Evolutionary conservation across 129 eudicot species (phyloP).

Genomic region (Flaveria brownii): DNA sequence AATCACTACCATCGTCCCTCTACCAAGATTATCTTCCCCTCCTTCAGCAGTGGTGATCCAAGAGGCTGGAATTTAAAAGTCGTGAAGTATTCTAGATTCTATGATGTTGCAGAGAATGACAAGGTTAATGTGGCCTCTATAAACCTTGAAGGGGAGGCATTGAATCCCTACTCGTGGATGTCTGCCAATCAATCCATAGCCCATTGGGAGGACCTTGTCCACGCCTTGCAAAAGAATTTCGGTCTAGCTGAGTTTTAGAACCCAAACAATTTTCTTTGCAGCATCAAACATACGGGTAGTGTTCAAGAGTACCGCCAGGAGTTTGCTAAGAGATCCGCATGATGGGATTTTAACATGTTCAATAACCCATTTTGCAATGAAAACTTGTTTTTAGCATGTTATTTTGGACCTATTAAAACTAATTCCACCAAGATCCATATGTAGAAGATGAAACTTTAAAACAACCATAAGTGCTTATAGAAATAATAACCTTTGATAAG

Average conservation of each 20-base stretch:
- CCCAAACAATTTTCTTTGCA: background rate
- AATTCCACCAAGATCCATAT: too few species aligned
- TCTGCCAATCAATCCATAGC: background rate
- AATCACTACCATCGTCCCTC: background rate
- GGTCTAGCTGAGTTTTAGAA: background rate
- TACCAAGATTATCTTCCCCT: background rate
- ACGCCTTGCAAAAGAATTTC: background rate
- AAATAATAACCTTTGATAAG: too few species aligned
- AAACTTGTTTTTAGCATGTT: too few species aligned
- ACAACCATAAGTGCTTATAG: too few species aligned
- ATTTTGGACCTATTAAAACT: too few species aligned
- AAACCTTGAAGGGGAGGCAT: background rate
- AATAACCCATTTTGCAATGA: too few species aligned
- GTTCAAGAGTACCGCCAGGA: background rate
- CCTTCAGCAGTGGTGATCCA: background rate
- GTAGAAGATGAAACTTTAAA: too few species aligned
- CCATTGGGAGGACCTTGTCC: background rate
- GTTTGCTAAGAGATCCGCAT: background rate
- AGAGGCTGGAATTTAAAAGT: background rate
- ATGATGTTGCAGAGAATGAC: background rate
- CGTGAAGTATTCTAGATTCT: background rate
- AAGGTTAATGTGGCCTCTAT: background rate
- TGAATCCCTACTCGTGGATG: background rate
- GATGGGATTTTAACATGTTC: too few species aligned
- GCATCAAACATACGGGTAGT: background rate